These are phyloP conservation scores for Hypoxylon sp. DNA, from an alignment of 2,329 filamentous ascomycete species.

Conservation along the genomic window DNA sequence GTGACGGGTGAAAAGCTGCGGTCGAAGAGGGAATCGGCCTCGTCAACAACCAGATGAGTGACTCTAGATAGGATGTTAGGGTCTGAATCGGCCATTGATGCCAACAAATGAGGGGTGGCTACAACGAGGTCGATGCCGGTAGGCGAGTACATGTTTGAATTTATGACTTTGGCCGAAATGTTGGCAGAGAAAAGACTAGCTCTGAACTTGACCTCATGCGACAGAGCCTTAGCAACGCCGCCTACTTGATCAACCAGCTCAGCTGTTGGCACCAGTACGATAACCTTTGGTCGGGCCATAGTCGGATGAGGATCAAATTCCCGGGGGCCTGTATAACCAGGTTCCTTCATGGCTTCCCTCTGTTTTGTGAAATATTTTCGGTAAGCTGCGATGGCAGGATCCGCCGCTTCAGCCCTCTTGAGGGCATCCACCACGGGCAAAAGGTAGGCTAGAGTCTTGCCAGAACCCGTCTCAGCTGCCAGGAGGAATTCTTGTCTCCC, in stretches of 20 bases:
- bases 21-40: slow-evolving; percentile 96
- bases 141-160: slow-evolving; percentile 85
- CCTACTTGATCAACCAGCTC: slow-evolving; percentile 93
- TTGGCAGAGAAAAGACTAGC: slow-evolving; percentile 85
- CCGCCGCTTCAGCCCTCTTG: slow-evolving; percentile 79
- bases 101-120: slow-evolving; percentile 89
- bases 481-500: slow-evolving; percentile 77
- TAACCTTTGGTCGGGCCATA: slow-evolving; percentile 82
- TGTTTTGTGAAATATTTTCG: slow-evolving; percentile 69
- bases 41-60: slow-evolving; percentile 89
- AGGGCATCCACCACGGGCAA: slow-evolving; percentile 87
- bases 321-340: slow-evolving; percentile 71
- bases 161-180: slow-evolving; percentile 82
- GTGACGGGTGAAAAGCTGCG: slow-evolving; percentile 91
- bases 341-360: slow-evolving; percentile 68
- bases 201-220: slow-evolving; percentile 89
- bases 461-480: slow-evolving; percentile 96
- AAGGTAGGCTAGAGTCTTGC: slow-evolving; percentile 95
- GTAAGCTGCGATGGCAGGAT: slow-evolving; percentile 71
- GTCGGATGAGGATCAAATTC: slow-evolving; percentile 79
- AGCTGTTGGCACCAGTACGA: slow-evolving; percentile 91
- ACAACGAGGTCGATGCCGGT: slow-evolving; percentile 88
- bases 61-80: slow-evolving; percentile 95
- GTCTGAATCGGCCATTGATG: slow-evolving; percentile 88
- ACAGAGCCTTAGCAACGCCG: slow-evolving; percentile 82